phyloP scores from a whole-genome alignment of 495 filamentous ascomycete genomes.

The Penicillium turbatum region DNA sequence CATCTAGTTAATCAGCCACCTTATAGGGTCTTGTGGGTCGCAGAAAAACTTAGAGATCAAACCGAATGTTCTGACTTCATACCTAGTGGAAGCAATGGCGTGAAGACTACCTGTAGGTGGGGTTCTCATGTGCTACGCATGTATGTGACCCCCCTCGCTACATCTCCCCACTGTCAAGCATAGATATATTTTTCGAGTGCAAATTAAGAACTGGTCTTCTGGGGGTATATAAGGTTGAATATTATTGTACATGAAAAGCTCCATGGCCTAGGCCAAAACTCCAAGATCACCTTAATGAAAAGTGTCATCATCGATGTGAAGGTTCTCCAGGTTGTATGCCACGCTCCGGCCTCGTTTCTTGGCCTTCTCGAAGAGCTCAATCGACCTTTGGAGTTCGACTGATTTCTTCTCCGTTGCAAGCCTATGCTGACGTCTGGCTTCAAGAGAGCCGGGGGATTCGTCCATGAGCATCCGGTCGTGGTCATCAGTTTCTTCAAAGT shows the following conservation, averaged over 20 bases:
- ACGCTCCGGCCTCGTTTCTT: slow-evolving; percentile 32
- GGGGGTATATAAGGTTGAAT: slow-evolving; percentile 7
- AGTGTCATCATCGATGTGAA: slow-evolving; percentile 31
- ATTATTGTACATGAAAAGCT: neutral
- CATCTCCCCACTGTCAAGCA: no score
- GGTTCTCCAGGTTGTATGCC: slow-evolving; percentile 28
- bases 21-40: no score
- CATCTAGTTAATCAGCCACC: no score
- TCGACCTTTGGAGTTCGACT: slow-evolving; percentile 29
- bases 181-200: neutral
- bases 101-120: no score
- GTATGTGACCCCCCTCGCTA: no score
- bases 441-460: slow-evolving; percentile 19
- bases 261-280: neutral
- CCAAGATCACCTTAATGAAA: slow-evolving; percentile 19
- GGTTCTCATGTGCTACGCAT: no score
- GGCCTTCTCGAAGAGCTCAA: slow-evolving; percentile 36
- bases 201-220: no score
- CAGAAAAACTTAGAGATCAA: no score
- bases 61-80: no score
- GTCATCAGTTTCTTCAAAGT: slow-evolving; percentile 10
- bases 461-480: slow-evolving; percentile 26
- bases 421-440: slow-evolving; percentile 30
- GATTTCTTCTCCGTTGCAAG: slow-evolving; percentile 34
- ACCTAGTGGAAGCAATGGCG: no score